These are phyloP conservation scores for Rhizophora mangle DNA, from an alignment of 345 rosid species.

Conservation along the genomic window DNA sequence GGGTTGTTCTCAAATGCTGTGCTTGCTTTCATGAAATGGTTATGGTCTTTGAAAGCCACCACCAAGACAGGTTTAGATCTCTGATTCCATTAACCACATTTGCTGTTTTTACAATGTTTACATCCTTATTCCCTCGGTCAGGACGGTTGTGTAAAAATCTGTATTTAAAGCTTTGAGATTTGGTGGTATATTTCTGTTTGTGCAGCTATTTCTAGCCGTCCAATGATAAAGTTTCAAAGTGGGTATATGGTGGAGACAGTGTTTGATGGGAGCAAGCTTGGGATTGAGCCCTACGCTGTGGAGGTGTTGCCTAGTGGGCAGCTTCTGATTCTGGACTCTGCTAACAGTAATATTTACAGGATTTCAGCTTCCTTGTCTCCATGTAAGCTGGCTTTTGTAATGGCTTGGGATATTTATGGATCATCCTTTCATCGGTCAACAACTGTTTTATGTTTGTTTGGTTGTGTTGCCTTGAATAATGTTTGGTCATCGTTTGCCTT, in stretches of 20 bases:
- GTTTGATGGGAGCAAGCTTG: constrained; percentile 97
- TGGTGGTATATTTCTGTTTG: constrained; percentile 10
- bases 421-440: neutral
- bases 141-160: constrained; percentile 10
- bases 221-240: constrained; percentile 87
- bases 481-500: neutral
- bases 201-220: constrained; percentile 71
- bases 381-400: constrained; percentile 52
- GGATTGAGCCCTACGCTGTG: constrained; percentile 78
- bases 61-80: constrained; percentile 76
- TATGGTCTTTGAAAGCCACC: constrained; percentile 85
- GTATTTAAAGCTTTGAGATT: constrained; percentile 9
- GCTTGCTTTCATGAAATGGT: constrained; percentile 75
- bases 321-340: constrained; percentile 81
- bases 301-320: constrained; percentile 84
- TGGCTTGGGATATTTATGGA: constrained; percentile 1
- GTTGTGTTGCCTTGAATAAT: neutral
- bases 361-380: constrained; percentile 82
- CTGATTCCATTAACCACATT: constrained; percentile 17
- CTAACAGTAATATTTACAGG: constrained; percentile 85
- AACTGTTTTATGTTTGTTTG: neutral
- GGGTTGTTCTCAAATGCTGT: constrained; percentile 70
- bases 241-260: constrained; percentile 95
- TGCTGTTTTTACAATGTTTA: neutral
- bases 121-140: neutral